Percentiles rank a stretch among this genome's conserved stretches.
phyloP scores from a whole-genome alignment of 1,139 yeast genomes.

The Candida sp. region DNA sequence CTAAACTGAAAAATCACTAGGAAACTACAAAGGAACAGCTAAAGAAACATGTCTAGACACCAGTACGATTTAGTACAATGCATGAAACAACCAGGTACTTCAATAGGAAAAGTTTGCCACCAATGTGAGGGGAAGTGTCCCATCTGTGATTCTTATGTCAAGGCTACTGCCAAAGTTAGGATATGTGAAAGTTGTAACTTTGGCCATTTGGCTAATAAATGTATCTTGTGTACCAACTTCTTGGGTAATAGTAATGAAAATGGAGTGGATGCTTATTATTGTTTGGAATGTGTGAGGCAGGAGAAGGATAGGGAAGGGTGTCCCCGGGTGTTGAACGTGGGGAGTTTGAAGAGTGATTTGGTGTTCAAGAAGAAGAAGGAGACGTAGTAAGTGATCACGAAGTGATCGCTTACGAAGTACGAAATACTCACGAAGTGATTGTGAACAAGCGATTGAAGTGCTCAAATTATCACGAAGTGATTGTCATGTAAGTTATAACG shows the following conservation, averaged over 20 bases:
- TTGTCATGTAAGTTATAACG: no score
- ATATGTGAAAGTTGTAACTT: constrained; percentile 85
- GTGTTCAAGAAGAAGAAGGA: constrained; percentile 49
- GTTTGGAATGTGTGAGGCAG: constrained; percentile 77
- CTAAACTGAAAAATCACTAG: not conserved
- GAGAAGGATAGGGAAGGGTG: constrained; percentile 94
- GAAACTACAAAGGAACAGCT: not conserved
- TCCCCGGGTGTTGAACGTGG: constrained; percentile 79
- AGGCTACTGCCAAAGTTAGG: constrained; percentile 68
- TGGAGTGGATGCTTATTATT: constrained; percentile 71
- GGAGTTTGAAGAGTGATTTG: constrained; percentile 69
- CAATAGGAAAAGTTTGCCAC: constrained; percentile 68
- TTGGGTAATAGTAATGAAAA: constrained; percentile 39
- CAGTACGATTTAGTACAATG: constrained; percentile 87
- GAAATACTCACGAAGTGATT: not conserved
- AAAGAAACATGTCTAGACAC: constrained; percentile 82
- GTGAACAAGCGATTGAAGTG: no score
- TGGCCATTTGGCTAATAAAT: constrained; percentile 61
- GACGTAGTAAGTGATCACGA: not conserved
- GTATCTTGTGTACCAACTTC: constrained; percentile 69
- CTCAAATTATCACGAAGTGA: no score
- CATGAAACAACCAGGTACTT: constrained; percentile 79
- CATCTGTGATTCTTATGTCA: constrained; percentile 81
- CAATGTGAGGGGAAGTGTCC: constrained; percentile 95
- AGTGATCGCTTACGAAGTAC: not conserved